Evolutionary conservation across 2,329 filamentous ascomycete genomes (phyloP), one percentile per base, ranked within the genome.

Genomic region (Microdochium trichocladiopsis): DNA sequence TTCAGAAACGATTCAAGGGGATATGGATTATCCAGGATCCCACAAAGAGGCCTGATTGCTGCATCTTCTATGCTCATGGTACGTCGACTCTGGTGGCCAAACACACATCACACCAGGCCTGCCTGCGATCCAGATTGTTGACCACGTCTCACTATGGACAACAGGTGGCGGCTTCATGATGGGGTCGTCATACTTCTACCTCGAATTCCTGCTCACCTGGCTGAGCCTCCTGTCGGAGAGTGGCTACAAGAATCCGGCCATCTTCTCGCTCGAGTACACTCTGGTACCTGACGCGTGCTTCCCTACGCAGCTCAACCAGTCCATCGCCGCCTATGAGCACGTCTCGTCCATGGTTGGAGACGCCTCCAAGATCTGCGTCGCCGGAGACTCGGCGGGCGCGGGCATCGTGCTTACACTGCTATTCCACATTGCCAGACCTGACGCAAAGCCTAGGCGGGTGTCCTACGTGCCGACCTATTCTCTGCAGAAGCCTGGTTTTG

Each of bases 21-120:
- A 69, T 93, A 3, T 93, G 87, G 84, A 80, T 91, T 49, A 78
- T 79, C 43, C 70, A 79, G 47, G 77, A 89, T 59, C 76, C 79
- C 16, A 72, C 76, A 37, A 69, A 74, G 49, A 73, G 79, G 51
- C 86, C 88, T 0, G 89, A 94, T 63, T 72, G 94, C 52, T 83
- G 91, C n/a, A 69, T 95, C 2, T 93, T 90, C 65, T 94, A 94
- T 64, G 80, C 82, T 41, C 90, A 95, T 64, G 90, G 87, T 86
- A 70, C 59, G 74, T 58, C 12, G 25, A 28, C 41, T 56, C 47
- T 52, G 24, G 45, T 8, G 50, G 33, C 25, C 33, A 37, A 37
- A 33, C 36, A 41, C 41, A 45, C 3, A 22, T 3, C 41, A 45
- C 10, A 22, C 21, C 5, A 22, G 6, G 5, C 21, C 6, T 45